Base-by-base conservation (phyloP, 2,329 filamentous ascomycete species). In the Nigrograna mackinnonii region DNA sequence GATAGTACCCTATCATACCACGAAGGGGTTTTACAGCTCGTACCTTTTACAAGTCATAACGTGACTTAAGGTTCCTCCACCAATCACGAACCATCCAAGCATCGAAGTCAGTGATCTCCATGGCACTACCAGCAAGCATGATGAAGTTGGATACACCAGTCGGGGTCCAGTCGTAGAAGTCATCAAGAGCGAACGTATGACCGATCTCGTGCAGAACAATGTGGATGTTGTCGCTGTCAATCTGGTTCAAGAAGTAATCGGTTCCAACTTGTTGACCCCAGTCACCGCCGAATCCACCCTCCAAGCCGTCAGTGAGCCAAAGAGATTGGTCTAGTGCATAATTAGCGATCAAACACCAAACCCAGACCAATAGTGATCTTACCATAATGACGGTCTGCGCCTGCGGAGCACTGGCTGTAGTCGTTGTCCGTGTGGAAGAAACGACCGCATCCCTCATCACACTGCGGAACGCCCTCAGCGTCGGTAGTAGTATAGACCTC, bases 21-120 rank as follows among this genome's bases (percentile, higher is more conserved):
- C n/a, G n/a, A n/a, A n/a, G n/a, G n/a, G n/a, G n/a, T n/a, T n/a
- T n/a, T n/a, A n/a, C n/a, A n/a, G n/a, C n/a, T n/a, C n/a, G n/a
- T n/a, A n/a, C n/a, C n/a, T n/a, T 33, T 26, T 44, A 57, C 47
- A 54, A 42, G 37, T 44, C 41, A 38, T 52, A 55, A 28, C 50
- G 41, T 6, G 38, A 44, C 50, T 63, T 63, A 28, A 68, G 39
- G 41, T 69, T 60, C 49, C 63, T 64, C 72, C 72, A 77, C 72
- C 72, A 77, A 52, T 77, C 72, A 2, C 73, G 56, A 35, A 71
- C 54, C 73, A 77, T 77, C 74, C 74, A 77, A 16, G 69, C 71
- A 39, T 77, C 74, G 36, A 77, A 77, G 31, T 77, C 73, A 2
- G 74, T 77, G 16, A 77, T 64, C 35, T 64, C 44, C 16, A 52